Conservation (phyloP, 2,329 filamentous ascomycete genomes). For the Microcera coccophila region DNA sequence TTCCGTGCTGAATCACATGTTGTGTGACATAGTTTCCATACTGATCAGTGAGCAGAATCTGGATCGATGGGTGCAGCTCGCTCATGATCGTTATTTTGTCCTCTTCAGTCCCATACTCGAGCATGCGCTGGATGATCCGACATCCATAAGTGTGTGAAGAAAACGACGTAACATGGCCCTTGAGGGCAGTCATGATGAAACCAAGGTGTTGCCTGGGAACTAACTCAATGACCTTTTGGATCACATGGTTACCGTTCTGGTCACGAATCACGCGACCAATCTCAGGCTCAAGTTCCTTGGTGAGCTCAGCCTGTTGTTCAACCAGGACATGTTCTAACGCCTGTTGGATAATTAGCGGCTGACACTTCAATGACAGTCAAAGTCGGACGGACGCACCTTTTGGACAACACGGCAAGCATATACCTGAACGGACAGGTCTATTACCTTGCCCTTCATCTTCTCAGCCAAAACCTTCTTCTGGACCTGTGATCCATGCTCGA, state of each 20-base stretch:
- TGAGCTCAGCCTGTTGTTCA: slow-evolving; percentile 83
- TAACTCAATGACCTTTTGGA: slow-evolving; percentile 88
- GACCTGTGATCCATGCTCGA: slow-evolving; percentile 88
- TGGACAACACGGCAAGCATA: slow-evolving; percentile 96
- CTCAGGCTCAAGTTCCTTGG: slow-evolving; percentile 75
- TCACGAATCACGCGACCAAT: slow-evolving; percentile 77
- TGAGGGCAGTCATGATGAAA: slow-evolving; percentile 80
- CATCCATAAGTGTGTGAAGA: slow-evolving; percentile 83
- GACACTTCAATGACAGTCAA: slow-evolving; percentile 3
- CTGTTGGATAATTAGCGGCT: slow-evolving; percentile 41
- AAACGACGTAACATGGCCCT: slow-evolving; percentile 67
- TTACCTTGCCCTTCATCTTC: slow-evolving; percentile 82
- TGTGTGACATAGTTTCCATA: slow-evolving; percentile 97
- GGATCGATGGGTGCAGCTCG: slow-evolving; percentile 72
- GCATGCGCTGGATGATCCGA: slow-evolving; percentile 85
- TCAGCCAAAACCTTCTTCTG: slow-evolving; percentile 86
- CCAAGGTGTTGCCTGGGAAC: slow-evolving; percentile 72
- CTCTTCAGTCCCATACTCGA: slow-evolving; percentile 73
- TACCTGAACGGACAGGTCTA: slow-evolving; percentile 77
- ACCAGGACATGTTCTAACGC: slow-evolving; percentile 85
- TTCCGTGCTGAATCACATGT: slow-evolving; percentile 79
- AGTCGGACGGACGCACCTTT: slow-evolving; percentile 65
- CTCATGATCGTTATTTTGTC: slow-evolving; percentile 69
- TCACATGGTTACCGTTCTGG: slow-evolving; percentile 92
- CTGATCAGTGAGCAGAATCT: slow-evolving; percentile 74